Conservation (phyloP, 1,284 basidiomycete species). For the Pascua guehoae region DNA sequence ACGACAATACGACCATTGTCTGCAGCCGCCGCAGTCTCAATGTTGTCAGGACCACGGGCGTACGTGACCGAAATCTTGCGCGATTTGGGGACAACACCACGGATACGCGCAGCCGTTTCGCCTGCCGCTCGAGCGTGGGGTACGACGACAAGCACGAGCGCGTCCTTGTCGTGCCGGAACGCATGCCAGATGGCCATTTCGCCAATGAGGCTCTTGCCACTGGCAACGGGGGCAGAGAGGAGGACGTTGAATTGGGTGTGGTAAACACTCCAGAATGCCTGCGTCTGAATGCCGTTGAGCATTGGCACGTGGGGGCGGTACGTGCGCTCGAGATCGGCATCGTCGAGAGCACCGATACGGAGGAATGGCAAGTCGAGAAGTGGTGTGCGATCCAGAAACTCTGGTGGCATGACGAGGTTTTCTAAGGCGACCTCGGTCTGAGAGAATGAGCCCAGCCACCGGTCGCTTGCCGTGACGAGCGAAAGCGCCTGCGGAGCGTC, state of each 20-base stretch:
- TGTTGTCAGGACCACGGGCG: constrained; percentile 26
- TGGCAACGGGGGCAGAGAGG: constrained; percentile 74
- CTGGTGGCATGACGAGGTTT: constrained; percentile 69
- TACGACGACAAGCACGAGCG: constrained; percentile 40
- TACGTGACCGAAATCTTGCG: constrained; percentile 28
- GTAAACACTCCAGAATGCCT: constrained; percentile 77
- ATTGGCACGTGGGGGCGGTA: constrained; percentile 55
- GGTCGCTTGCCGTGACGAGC: constrained; percentile 83
- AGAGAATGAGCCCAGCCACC: constrained; percentile 90
- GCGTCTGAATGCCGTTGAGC: constrained; percentile 86
- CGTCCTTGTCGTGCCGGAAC: constrained; percentile 33
- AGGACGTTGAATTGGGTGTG: constrained; percentile 69
- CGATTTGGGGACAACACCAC: constrained; percentile 26
- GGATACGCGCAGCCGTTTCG: constrained; percentile 42
- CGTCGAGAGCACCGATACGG: constrained; percentile 56
- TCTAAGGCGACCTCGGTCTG: constrained; percentile 64
- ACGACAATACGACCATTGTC: constrained; percentile 38
- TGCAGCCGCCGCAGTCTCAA: constrained; percentile 19
- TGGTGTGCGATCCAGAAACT: constrained; percentile 62
- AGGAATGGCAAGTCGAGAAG: constrained; percentile 81
- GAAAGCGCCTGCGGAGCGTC: constrained; percentile 64
- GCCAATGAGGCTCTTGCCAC: constrained; percentile 76
- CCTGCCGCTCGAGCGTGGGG: constrained; percentile 42
- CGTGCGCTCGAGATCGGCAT: constrained; percentile 54
- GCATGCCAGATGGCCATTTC: constrained; percentile 65